These are phyloP conservation scores for Lasiodiplodia sp. DNA, from an alignment of 2,329 filamentous ascomycete species.

Conservation along the genomic window DNA sequence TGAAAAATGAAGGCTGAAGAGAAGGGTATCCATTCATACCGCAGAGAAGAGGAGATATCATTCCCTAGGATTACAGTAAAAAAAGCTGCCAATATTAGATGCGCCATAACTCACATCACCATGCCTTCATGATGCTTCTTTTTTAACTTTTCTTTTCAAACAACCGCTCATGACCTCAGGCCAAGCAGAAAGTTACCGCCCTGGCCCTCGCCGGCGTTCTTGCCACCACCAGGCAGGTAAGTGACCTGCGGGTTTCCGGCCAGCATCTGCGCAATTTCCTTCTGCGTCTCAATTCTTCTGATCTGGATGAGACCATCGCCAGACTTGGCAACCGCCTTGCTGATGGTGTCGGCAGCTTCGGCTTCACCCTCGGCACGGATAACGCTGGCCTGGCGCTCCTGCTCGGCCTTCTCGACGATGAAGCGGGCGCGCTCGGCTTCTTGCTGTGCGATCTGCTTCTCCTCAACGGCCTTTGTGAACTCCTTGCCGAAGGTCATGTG, in stretches of 20 bases:
- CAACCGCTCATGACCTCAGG: slow-evolving; percentile 57
- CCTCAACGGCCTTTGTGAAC: slow-evolving; percentile 98
- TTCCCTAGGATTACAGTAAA: slow-evolving; percentile 44
- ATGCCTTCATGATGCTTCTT: slow-evolving; percentile 33
- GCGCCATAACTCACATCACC: slow-evolving; percentile 36
- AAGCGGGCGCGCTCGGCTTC: slow-evolving; percentile 97
- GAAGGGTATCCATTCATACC: slow-evolving; percentile 24
- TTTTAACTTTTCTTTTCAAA: slow-evolving; percentile 14
- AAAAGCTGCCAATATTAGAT: slow-evolving; percentile 25
- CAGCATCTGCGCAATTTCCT: slow-evolving; percentile 91
- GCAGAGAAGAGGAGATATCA: slow-evolving; percentile 43
- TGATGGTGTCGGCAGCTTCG: slow-evolving; percentile 94
- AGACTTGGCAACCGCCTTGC: slow-evolving; percentile 88
- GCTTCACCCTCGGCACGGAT: slow-evolving; percentile 98
- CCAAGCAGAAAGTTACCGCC: slow-evolving; percentile 71
- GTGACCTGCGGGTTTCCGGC: slow-evolving; percentile 93
- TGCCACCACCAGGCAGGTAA: slow-evolving; percentile 80
- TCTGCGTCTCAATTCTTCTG: slow-evolving; percentile 94
- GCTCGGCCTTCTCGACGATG: slow-evolving; percentile 98
- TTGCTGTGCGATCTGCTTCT: slow-evolving; percentile 99
- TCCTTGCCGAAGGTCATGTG: slow-evolving; percentile 99
- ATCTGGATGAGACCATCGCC: slow-evolving; percentile 96
- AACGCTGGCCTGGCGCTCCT: slow-evolving; percentile 97
- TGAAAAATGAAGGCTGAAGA: background rate
- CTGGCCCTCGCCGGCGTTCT: slow-evolving; percentile 63